Base-by-base conservation (phyloP, 2,329 filamentous ascomycete species). In the Colletotrichum chrysophilum region DNA sequence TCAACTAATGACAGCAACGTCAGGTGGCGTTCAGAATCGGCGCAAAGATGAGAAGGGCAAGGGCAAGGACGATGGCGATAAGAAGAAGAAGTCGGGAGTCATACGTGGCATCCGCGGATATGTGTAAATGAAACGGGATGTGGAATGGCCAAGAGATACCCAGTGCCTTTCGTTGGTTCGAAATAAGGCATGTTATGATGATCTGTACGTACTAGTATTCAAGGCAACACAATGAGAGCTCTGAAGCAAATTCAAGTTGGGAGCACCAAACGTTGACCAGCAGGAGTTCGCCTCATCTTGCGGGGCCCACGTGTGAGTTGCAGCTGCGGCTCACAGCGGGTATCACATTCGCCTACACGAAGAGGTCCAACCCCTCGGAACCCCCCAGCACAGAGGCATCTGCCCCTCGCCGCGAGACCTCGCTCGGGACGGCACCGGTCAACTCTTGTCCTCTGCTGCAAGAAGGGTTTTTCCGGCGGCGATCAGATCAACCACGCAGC, bases 41-140 rank as follows among this genome's bases (percentile, higher is more conserved):
- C 86, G 86, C 5, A 88, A 90, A 78, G 88, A 91, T 3, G 86
- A 85, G 78, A 90, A 89, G 76, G 87, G 89, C 38, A 88, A 88
- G 77, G 83, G 83, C 61, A 84, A 84, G 52, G 86, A 88, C 7
- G 87, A 88, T 13, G 78, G 81, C 1, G 83, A 84, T 60, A 83
- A 83, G 74, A 83, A 84, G 14, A 87, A 85, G 78, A 87, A 86
- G 74, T 80, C 80, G 26, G 83, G 82, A 24, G 85, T 83, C 5
- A 78, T 88, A n/a, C 80, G 86, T n/a, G 85, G 86, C 7, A 86
- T 87, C 32, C 80, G 86, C 34, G 84, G 85, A 14, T 85, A 85
- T 70, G 82, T 86, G 34, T 79, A 43, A 76, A 68, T 66, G 30
- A 48, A 26, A 16, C 43, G 30, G 9, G 24, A 26, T 34, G 36